phyloP scores from a whole-genome alignment of 2,329 filamentous ascomycete genomes.

The Aurifilum marmelostoma region DNA sequence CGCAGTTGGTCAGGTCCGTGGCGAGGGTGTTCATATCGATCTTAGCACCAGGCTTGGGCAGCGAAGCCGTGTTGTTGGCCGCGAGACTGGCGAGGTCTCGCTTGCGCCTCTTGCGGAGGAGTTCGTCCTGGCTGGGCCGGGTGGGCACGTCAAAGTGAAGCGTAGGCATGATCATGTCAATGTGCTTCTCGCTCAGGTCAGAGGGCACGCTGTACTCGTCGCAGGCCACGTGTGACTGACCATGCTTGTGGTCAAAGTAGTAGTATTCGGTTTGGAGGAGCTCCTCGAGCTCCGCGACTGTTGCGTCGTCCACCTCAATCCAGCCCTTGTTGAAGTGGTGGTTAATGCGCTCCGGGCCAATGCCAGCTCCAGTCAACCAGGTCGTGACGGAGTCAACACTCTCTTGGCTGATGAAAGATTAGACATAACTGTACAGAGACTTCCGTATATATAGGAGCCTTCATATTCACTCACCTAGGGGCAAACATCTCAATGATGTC shows the following conservation, averaged over 20 bases:
- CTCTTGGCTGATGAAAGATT: constrained; percentile 20
- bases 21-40: constrained; percentile 20
- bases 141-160: constrained; percentile 26
- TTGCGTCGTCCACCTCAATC: constrained; percentile 26
- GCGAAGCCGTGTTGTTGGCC: constrained; percentile 22
- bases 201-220: constrained; percentile 26
- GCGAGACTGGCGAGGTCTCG: constrained; percentile 20
- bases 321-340: constrained; percentile 26
- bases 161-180: constrained; percentile 27
- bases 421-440: not conserved
- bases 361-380: constrained; percentile 25
- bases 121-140: constrained; percentile 14
- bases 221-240: constrained; percentile 25
- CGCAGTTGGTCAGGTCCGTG: constrained; percentile 24
- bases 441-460: not conserved
- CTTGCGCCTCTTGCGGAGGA: constrained; percentile 23
- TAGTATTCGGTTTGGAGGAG: constrained; percentile 29
- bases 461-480: constrained; percentile 11
- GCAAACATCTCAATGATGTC: constrained; percentile 27
- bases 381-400: constrained; percentile 20
- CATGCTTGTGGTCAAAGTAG: constrained; percentile 25
- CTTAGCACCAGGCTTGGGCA: constrained; percentile 25
- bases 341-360: constrained; percentile 24
- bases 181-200: constrained; percentile 23
- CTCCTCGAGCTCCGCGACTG: constrained; percentile 24